Base-by-base conservation (phyloP, 1,284 basidiomycete genomes). In the Cutaneotrichosporon arboriforme region DNA sequence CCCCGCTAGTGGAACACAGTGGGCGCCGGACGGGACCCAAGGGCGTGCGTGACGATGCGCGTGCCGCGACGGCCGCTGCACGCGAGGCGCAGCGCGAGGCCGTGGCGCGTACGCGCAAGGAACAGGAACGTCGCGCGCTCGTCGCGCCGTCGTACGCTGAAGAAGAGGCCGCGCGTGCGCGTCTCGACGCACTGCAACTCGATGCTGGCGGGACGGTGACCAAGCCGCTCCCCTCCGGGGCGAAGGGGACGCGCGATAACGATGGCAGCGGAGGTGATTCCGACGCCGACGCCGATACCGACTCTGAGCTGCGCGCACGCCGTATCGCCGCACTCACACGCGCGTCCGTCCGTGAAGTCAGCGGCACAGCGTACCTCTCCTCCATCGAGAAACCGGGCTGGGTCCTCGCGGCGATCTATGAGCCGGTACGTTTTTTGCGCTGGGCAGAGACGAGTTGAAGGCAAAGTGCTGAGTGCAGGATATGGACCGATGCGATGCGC, bases 341-440 rank as follows among this genome's bases (percentile, higher is more conserved):
- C 20, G 62, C 64, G 0, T 63, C 62, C 12, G 46, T 74, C 56
- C 64, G 62, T 39, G 72, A 75, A 45, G 57, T 75, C 3, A 66
- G 65, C 3, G 52, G 55, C 26, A 64, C 65, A 18, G 65, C 65
- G 39, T 74, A 71, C 38, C 35, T 75, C 4, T 47, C 48, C 14
- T 65, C 66, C 5, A 68, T 75, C 4, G 73, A 75, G 59, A 54
- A 59, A 46, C 46, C 36, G 10, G 69, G 70, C 1, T 73, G 67
- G 71, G 68, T 65, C 4, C 58, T 67, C 15, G 64, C 74, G 0
- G 51, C 74, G 36, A 65, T 75, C 10, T 73, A 73, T 48, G 72
- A 75, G 55, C 67, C 67, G 51, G 73, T 74, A 51, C 57, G 73
- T 69, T 37, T 5, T 69, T 68, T 50, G 68, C 70, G 51, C 65